Conservation (phyloP, 2,329 filamentous ascomycete species). For the Incumbomyces lentus region DNA sequence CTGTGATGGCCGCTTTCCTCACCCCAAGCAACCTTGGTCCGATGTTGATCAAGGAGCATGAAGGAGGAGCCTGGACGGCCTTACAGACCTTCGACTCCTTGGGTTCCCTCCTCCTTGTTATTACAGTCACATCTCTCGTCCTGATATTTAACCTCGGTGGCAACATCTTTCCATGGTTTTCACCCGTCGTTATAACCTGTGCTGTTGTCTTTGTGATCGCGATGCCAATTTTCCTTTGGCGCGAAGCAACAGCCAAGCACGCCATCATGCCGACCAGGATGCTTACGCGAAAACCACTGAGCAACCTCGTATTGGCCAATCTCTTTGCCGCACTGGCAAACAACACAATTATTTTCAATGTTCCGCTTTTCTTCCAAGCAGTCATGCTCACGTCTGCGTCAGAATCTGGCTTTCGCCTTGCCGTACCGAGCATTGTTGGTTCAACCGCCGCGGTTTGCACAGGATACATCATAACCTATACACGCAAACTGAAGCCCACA, state of each 20-base stretch:
- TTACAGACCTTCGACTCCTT: slow-evolving; percentile 48
- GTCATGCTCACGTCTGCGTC: slow-evolving; percentile 57
- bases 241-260: slow-evolving; percentile 40
- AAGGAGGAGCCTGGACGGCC: slow-evolving; percentile 37
- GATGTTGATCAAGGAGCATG: slow-evolving; percentile 38
- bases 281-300: slow-evolving; percentile 40
- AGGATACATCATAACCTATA: slow-evolving; percentile 37
- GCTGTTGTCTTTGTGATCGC: slow-evolving; percentile 40
- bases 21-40: slow-evolving; percentile 38
- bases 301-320: slow-evolving; percentile 49
- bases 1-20: slow-evolving; percentile 30
- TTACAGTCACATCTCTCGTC: slow-evolving; percentile 46
- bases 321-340: slow-evolving; percentile 30
- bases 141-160: slow-evolving; percentile 53
- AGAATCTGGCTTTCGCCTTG: slow-evolving; percentile 55
- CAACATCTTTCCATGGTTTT: slow-evolving; percentile 51
- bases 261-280: slow-evolving; percentile 54
- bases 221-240: slow-evolving; percentile 43
- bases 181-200: slow-evolving; percentile 47
- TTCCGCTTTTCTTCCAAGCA: slow-evolving; percentile 62
- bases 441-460: slow-evolving; percentile 32
- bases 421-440: slow-evolving; percentile 45
- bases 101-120: slow-evolving; percentile 46
- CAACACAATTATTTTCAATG: slow-evolving; percentile 52
- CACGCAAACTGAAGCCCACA: slow-evolving; percentile 34